Conservation (phyloP, 2,329 filamentous ascomycete genomes). For the Botryotinia globosa region DNA sequence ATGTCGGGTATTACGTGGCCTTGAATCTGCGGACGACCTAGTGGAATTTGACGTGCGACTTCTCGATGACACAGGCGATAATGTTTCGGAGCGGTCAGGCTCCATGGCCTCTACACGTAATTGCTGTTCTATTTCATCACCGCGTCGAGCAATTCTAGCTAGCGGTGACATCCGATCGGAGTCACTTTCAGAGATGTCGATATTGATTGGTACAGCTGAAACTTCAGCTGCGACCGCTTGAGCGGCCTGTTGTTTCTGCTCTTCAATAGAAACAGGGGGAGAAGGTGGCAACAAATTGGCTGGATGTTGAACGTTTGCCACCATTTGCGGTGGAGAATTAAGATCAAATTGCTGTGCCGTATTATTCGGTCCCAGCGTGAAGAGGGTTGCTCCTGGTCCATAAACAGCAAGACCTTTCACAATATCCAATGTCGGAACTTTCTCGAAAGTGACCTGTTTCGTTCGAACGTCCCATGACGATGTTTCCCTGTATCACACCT, state of each 20-base stretch:
- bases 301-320: conserved; percentile 83
- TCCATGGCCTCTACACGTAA: conserved; percentile 24
- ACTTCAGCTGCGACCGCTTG: conserved; percentile 33
- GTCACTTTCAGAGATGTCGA: conserved; percentile 68
- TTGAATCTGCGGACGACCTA: conserved; percentile 54
- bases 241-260: conserved; percentile 51
- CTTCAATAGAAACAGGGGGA: conserved; percentile 76
- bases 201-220: conserved; percentile 54
- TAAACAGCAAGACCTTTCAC: conserved; percentile 82
- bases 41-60: conserved; percentile 45
- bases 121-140: conserved; percentile 45
- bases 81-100: conserved; percentile 34
- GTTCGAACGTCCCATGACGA: conserved; percentile 96
- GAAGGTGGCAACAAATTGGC: conserved; percentile 76
- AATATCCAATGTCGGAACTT: conserved; percentile 79
- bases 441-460: conserved; percentile 91
- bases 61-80: conserved; percentile 38
- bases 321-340: conserved; percentile 75
- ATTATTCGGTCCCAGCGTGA: conserved; percentile 83
- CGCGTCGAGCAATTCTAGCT: conserved; percentile 70
- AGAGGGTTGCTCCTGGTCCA: conserved; percentile 85
- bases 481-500: conserved; percentile 63
- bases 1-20: conserved; percentile 40
- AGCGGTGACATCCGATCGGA: conserved; percentile 74
- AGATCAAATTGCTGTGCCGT: conserved; percentile 95